Base-by-base conservation (phyloP, 352 stramenopile species). In the Phytophthora hybrid region DNA sequence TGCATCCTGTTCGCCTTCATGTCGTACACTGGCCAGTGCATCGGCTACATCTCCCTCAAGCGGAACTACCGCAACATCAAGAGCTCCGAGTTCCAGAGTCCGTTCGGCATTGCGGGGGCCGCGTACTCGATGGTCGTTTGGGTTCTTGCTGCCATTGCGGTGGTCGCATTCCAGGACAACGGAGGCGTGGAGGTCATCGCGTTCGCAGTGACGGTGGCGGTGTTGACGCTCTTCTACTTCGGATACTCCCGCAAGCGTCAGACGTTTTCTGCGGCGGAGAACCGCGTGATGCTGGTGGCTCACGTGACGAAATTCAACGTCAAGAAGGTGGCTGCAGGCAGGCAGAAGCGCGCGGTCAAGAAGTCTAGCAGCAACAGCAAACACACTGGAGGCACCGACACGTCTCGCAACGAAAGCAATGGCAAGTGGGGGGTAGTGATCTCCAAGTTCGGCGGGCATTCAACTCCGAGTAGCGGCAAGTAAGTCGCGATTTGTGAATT, bases 271-370 rank as follows among this genome's bases (percentile, higher is more conserved):
- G 66, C 74, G 1, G 71, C 83, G 31, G 80, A 88, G 63, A 80
- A 80, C 37, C 75, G 76, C 8, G 65, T 82, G 10, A 68, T 88
- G 56, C 55, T 88, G 21, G 75, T 88, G 31, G 80, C 80, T 16
- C 78, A 88, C 23, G 80, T 88, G 29, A 81, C 76, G 5, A 81
- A 83, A 31, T 83, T 82, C 31, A 82, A 82, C 37, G 26, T 73
- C 10, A 77, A 70, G 31, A 71, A 73, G 14, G 47, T 54, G 18
- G 47, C 19, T 0, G 47, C 47, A 7, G 47, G 47, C 10, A 54
- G 19, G 4, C 1, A 54, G 0, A 54, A 54, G 19, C 16, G 44
- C 6, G 44, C 0, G 1, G 19, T 18, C 19, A 54, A 54, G 19
- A 54, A 54, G 19, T 13, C 4, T 13, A 49, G 16, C 16, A 49